These are phyloP conservation scores for Reticulomyxa filosa DNA, from an alignment of 78 protist species.

Conservation along the genomic window DNA sequence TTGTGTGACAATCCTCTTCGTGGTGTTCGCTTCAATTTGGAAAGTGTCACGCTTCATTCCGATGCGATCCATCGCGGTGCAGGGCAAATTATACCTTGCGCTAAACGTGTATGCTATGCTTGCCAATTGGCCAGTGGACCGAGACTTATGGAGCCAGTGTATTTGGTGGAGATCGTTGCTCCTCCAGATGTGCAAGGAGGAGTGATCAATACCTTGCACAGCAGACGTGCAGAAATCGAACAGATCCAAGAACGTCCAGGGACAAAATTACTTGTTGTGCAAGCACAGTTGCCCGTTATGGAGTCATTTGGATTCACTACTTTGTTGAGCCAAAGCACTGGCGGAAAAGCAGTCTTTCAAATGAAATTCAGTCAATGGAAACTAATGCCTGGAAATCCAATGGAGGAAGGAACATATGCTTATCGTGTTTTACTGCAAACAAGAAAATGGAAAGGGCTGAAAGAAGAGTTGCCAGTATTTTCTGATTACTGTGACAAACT, in stretches of 20 bases:
- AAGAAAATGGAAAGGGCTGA: neutral
- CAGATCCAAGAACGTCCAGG: constrained; percentile 44
- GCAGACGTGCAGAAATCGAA: constrained; percentile 72
- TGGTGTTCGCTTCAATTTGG: constrained; percentile 66
- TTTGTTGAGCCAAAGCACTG: too few relatives aligned
- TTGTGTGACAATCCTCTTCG: constrained; percentile 88
- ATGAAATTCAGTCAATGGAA: too few relatives aligned
- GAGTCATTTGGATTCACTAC: too few relatives aligned
- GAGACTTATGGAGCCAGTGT: constrained; percentile 83
- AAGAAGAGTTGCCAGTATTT: neutral
- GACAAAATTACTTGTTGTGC: neutral
- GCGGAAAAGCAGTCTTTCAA: too few relatives aligned
- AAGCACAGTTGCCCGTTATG: too few relatives aligned
- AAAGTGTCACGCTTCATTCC: constrained; percentile 81
- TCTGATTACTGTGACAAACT: neutral
- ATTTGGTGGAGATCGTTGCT: constrained; percentile 65
- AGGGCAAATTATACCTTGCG: constrained; percentile 50
- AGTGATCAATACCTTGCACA: constrained; percentile 62
- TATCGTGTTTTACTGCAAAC: neutral
- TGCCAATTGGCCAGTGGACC: constrained; percentile 55
- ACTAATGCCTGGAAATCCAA: too few relatives aligned
- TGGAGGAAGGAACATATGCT: neutral
- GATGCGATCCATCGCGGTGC: constrained; percentile 93
- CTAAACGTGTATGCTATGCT: constrained; percentile 70
- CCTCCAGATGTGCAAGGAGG: constrained; percentile 73